Conservation (phyloP, 371 early-diverging fungal genomes). For the Chytridium lagenaria region DNA sequence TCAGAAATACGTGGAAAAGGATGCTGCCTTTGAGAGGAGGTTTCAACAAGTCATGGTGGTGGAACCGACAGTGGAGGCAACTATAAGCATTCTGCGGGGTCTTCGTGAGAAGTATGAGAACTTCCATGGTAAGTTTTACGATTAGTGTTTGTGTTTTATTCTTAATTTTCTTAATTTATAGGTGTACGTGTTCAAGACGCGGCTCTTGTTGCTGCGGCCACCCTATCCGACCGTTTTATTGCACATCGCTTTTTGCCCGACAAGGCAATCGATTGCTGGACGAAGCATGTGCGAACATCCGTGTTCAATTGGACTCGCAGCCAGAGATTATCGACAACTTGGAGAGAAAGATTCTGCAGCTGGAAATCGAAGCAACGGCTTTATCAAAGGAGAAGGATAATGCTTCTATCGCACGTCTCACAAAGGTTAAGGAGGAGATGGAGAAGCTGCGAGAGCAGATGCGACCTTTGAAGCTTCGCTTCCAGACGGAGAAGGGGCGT, state of each 20-base stretch:
- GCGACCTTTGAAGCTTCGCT: slow-evolving; percentile 85
- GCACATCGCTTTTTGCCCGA: slow-evolving; percentile 83
- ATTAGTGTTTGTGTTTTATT: neutral
- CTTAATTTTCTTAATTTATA: neutral
- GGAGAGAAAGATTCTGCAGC: slow-evolving; percentile 85
- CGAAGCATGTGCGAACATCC: slow-evolving; percentile 94
- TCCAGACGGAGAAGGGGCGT: slow-evolving; percentile 80
- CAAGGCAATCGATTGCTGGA: slow-evolving; percentile 87
- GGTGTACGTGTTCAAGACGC: slow-evolving; percentile 74
- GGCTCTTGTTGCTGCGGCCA: slow-evolving; percentile 80
- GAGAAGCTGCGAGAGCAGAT: slow-evolving; percentile 80
- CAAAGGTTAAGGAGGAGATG: slow-evolving; percentile 84
- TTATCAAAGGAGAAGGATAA: slow-evolving; percentile 90
- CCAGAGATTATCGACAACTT: slow-evolving; percentile 95
- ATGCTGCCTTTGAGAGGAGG: slow-evolving; percentile 87
- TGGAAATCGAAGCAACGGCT: slow-evolving; percentile 95
- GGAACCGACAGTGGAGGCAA: slow-evolving; percentile 82
- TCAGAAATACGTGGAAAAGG: slow-evolving; percentile 86
- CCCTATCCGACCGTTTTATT: slow-evolving; percentile 79
- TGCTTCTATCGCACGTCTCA: slow-evolving; percentile 73
- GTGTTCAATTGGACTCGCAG: slow-evolving; percentile 94
- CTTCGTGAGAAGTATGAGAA: slow-evolving; percentile 70
- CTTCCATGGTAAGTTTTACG: slow-evolving; percentile 6
- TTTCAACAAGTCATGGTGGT: slow-evolving; percentile 79
- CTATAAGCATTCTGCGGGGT: slow-evolving; percentile 85